Base-by-base conservation (phyloP, 1,284 basidiomycete species). In the Kwoniella shivajii region DNA sequence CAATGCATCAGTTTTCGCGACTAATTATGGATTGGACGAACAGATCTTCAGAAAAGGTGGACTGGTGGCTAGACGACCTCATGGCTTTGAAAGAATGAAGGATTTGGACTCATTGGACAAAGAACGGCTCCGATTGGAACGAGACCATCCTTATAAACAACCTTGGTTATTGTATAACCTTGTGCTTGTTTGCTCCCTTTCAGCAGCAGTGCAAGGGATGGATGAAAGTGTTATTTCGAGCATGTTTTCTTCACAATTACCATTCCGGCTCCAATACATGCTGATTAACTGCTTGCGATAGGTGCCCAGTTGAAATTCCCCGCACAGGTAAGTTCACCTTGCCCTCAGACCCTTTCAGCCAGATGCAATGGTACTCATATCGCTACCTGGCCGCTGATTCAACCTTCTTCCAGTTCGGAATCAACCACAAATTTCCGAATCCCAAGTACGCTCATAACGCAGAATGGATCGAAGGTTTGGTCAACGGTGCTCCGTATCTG, bases 91-190 rank as follows among this genome's bases (percentile, higher is more conserved):
- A 14, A 74, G 84, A 43, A 82, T 91, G 31, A 76, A 74, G 22
- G 84, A 52, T n/a, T 33, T 52, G 7, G 22, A 84, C 9, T 83
- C 84, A 9, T 89, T 90, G 58, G 85, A 83, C 65, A 72, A 71
- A 1, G 31, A 37, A 20, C 24, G 49, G 13, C 24, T 57, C 13
- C 36, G 43, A 16, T 46, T 44, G 24, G 46, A 45, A 88, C 68
- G 39, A 88, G 90, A 71, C 74, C 81, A 34, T 83, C 83, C 0
- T 82, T 57, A 68, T 67, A 30, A 87, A 86, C 36, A 85, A 88
- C 69, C 79, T 87, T 88, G 84, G 69, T 90, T 83, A 71, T 74
- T 81, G 26, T 83, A 83, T 30, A 54, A 45, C 42, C 34, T 62
- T 29, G 24, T 39, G 4, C 34, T 50, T 4, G 14, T 42, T 2